phyloP scores from a whole-genome alignment of 441 rosid genomes.

The Populus hybrid region DNA sequence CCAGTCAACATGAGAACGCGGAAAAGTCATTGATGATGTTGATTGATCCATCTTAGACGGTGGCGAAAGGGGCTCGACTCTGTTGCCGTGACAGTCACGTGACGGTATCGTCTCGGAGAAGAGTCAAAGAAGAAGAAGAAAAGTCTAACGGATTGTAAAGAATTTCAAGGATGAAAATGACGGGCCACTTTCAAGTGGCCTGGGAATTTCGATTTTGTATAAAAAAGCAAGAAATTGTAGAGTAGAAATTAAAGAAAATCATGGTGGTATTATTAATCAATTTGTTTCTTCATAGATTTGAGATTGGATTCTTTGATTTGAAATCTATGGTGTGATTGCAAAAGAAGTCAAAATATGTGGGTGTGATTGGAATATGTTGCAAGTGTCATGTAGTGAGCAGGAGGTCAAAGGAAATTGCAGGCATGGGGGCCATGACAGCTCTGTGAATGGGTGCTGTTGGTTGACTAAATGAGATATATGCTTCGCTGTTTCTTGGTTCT shows the following conservation, averaged over 20 bases:
- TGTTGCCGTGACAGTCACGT: background rate
- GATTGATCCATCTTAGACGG: background rate
- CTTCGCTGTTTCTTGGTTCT: background rate
- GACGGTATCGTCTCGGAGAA: background rate
- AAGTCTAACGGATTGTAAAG: background rate
- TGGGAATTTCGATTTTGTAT: background rate
- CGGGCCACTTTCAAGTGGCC: background rate
- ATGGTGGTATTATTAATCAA: background rate
- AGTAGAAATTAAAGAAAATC: background rate
- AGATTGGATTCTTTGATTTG: background rate
- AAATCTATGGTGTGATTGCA: background rate
- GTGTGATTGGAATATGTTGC: background rate
- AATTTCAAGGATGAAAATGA: background rate
- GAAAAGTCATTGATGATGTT: background rate
- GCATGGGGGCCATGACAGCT: background rate
- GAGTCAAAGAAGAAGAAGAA: background rate
- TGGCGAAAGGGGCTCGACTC: background rate
- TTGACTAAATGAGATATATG: background rate
- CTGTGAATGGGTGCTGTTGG: background rate
- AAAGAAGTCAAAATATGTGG: background rate
- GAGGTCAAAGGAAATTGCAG: background rate
- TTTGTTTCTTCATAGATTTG: background rate
- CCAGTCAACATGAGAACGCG: background rate
- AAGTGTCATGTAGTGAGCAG: background rate
- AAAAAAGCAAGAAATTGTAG: background rate